Evolutionary conservation across 495 filamentous ascomycete species (phyloP).

Genomic region (Penicillium paradoxum): DNA sequence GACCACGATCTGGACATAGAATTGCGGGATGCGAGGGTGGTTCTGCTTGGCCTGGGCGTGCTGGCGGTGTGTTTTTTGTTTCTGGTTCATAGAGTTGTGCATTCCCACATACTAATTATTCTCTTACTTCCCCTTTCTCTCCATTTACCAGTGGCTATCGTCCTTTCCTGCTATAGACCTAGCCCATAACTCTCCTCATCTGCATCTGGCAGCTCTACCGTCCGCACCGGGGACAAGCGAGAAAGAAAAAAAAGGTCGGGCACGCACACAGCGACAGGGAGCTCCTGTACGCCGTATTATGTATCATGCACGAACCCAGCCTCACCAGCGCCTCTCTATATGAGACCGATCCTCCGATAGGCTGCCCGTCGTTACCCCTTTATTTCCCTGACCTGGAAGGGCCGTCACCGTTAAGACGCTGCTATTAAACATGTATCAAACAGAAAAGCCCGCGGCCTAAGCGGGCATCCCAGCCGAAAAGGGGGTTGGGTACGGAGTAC

Average conservation of each 20-base stretch:
- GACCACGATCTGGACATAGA: conserved; percentile 13
- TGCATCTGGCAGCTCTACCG: background rate
- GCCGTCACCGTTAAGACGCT: background rate
- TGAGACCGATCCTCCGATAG: background rate
- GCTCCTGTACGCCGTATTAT: background rate
- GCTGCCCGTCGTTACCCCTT: background rate
- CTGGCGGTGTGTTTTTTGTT: background rate
- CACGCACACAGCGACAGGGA: no score
- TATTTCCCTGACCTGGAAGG: background rate
- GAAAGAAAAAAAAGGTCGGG: background rate
- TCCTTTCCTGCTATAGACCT: background rate
- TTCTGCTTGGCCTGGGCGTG: background rate
- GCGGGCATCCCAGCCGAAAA: no score
- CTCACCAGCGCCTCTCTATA: background rate
- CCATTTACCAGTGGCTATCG: background rate
- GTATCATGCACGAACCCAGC: background rate
- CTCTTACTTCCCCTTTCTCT: background rate
- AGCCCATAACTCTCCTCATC: background rate
- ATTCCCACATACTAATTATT: conserved; percentile 16
- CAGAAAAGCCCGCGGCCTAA: background rate
- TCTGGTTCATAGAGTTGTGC: conserved; percentile 11
- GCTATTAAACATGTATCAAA: background rate
- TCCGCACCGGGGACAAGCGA: background rate
- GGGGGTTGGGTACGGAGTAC: background rate
- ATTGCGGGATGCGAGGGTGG: background rate